Percentiles rank a stretch among this genome's conserved stretches.
phyloP scores from a whole-genome alignment of 306 rosid species.

The Inga oerstediana region DNA sequence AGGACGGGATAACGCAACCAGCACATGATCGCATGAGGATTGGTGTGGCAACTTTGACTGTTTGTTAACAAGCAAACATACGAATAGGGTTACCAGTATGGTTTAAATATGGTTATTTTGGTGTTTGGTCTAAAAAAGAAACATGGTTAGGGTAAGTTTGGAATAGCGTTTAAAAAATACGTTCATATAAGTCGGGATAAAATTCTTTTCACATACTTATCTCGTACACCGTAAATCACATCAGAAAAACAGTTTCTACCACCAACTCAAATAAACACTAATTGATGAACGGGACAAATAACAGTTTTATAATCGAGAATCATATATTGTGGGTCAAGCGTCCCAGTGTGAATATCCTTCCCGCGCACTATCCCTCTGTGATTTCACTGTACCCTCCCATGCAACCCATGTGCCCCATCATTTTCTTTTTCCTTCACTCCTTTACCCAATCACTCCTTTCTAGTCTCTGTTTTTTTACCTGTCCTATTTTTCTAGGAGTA shows the following conservation, averaged over 20 bases:
- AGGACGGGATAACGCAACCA: background rate
- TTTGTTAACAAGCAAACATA: conserved; percentile 7
- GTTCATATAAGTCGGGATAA: no score
- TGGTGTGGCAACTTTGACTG: background rate
- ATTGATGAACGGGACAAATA: background rate
- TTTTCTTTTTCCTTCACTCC: background rate
- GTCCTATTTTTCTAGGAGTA: background rate
- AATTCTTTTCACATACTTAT: no score
- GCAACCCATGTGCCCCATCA: background rate
- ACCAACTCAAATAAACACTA: no score
- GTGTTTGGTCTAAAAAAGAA: no score
- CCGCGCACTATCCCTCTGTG: background rate
- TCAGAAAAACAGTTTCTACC: no score
- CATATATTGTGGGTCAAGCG: conserved; percentile 17
- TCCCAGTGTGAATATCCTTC: background rate
- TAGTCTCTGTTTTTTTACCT: background rate
- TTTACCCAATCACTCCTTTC: background rate
- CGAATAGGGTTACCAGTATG: background rate
- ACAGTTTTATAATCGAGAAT: background rate
- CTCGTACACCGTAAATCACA: no score
- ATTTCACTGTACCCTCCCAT: conserved; percentile 1
- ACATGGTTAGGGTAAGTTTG: background rate
- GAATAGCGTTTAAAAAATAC: no score
- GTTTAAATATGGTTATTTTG: background rate
- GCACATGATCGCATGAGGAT: conserved; percentile 3